Percentiles rank a stretch among this genome's conserved stretches.
Evolutionary conservation across 345 rosid genomes (phyloP).

Genomic region (Rhodamnia argentea): DNA sequence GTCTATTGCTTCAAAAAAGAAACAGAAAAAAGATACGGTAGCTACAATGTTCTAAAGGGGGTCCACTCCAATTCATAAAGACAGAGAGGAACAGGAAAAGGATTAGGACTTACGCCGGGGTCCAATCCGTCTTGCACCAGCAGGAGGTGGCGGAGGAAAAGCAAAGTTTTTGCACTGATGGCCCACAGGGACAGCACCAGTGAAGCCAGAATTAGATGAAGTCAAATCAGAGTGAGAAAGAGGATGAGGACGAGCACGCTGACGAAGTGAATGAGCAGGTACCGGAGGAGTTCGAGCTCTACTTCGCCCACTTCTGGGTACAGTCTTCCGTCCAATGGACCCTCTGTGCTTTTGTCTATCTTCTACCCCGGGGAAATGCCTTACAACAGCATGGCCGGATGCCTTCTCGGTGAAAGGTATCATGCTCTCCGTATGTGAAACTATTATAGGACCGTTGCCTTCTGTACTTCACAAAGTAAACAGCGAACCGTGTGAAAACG

Average conservation of each 20-base stretch:
- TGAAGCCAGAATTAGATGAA: not conserved
- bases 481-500: not conserved
- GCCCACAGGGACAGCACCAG: not conserved
- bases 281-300: constrained; percentile 14
- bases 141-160: constrained; percentile 85
- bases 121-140: constrained; percentile 45
- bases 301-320: constrained; percentile 16
- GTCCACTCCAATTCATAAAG: not conserved
- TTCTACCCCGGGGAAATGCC: constrained; percentile 1
- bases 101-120: constrained; percentile 34
- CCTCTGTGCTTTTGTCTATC: constrained; percentile 3
- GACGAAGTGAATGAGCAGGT: not conserved
- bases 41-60: no score
- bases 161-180: constrained; percentile 67
- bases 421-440: constrained; percentile 15
- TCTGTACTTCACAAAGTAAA: constrained; percentile 16
- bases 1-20: not conserved
- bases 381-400: constrained; percentile 8
- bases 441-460: constrained; percentile 23
- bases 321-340: constrained; percentile 12
- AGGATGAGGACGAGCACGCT: not conserved
- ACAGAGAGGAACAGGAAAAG: not conserved
- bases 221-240: not conserved
- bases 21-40: not conserved
- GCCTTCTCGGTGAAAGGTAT: constrained; percentile 12